A percentile compares a stretch with the other conserved stretches of the same genome.
phyloP scores from a whole-genome alignment of 805 yeast species.

The Candida ponderosae region DNA sequence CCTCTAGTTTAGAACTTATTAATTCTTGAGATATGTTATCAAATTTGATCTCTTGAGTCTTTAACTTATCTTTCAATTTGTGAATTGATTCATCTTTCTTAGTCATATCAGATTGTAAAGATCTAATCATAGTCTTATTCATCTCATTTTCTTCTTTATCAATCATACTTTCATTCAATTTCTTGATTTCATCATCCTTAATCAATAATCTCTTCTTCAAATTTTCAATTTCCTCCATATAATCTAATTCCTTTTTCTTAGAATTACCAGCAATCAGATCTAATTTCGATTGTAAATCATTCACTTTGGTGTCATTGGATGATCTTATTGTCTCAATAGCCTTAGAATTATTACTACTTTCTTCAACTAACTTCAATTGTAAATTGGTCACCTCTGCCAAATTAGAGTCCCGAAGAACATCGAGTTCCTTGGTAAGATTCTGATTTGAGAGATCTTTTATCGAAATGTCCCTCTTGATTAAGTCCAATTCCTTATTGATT shows the following conservation, averaged over 20 bases:
- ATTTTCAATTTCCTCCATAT: too few species aligned
- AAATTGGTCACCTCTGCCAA: neutral
- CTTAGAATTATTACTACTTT: neutral
- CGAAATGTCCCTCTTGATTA: conserved; percentile 5
- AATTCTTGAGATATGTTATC: conserved; percentile 1
- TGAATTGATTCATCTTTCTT: neutral
- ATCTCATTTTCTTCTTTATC: conserved; percentile 1
- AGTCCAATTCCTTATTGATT: conserved; percentile 11
- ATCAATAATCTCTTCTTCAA: too few species aligned
- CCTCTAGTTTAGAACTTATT: neutral
- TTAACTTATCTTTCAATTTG: conserved; percentile 1
- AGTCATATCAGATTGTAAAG: neutral
- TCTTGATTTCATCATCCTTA: too few species aligned
- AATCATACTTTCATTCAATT: neutral
- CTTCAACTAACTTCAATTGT: neutral
- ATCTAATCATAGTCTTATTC: neutral
- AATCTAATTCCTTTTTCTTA: too few species aligned
- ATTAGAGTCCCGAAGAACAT: neutral
- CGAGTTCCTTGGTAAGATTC: neutral
- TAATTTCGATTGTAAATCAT: too few species aligned
- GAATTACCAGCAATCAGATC: too few species aligned
- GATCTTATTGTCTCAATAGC: too few species aligned
- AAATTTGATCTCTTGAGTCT: neutral
- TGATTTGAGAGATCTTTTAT: conserved; percentile 11
- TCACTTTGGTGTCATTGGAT: too few species aligned